These are phyloP conservation scores for Somion occarium DNA, from an alignment of 1,284 basidiomycete genomes.

Conservation along the genomic window DNA sequence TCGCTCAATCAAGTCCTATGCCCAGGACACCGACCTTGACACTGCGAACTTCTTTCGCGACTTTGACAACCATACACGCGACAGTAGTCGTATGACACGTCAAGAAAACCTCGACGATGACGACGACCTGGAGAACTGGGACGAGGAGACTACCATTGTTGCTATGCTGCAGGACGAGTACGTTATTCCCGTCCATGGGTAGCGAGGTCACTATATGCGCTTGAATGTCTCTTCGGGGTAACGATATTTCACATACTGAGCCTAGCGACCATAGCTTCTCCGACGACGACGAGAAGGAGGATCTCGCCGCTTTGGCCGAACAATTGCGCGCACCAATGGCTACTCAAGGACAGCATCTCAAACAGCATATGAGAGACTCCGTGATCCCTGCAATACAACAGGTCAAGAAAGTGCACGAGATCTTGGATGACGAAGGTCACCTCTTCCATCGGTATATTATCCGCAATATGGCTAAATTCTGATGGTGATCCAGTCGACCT, in stretches of 20 bases:
- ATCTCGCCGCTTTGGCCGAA: conserved; percentile 38
- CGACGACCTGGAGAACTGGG: conserved; percentile 41
- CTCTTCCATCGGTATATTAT: background rate
- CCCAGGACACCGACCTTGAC: background rate
- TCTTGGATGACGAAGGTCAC: conserved; percentile 36
- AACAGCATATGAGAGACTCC: conserved; percentile 45
- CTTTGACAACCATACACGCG: conserved; percentile 3
- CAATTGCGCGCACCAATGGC: conserved; percentile 45
- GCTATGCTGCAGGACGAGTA: conserved; percentile 45
- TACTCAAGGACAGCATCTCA: conserved; percentile 35
- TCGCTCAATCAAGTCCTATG: background rate
- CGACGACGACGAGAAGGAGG: conserved; percentile 27
- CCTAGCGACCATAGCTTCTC: conserved; percentile 14
- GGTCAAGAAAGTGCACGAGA: conserved; percentile 39
- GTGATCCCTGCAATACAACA: conserved; percentile 48
- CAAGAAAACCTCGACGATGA: conserved; percentile 22
- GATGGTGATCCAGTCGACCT: conserved; percentile 34
- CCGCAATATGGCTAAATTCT: background rate
- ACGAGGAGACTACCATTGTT: conserved; percentile 52
- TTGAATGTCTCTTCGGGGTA: no score
- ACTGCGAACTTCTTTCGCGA: background rate
- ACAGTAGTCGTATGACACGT: conserved; percentile 11
- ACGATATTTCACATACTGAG: background rate
- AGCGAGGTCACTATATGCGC: conserved; percentile 10
- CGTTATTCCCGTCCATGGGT: conserved; percentile 12